A percentile compares a stretch with the other conserved stretches of the same genome.
phyloP scores from a whole-genome alignment of 2,329 filamentous ascomycete genomes.

The Dendryphion nanum region DNA sequence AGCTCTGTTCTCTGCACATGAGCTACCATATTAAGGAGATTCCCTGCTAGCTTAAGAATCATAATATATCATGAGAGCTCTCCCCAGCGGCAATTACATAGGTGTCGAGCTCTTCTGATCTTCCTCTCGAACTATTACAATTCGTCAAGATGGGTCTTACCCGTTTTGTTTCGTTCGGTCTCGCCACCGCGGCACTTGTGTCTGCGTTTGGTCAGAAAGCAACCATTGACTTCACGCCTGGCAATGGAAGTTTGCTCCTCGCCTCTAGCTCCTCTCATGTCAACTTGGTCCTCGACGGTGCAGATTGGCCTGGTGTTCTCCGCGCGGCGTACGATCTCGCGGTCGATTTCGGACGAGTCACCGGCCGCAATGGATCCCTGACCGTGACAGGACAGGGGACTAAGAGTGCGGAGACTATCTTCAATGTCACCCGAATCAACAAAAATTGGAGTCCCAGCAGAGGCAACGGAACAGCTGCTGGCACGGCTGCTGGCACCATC shows the following conservation, averaged over 20 bases:
- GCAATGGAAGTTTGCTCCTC: conserved; percentile 34
- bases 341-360: conserved; percentile 68
- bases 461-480: conserved; percentile 3
- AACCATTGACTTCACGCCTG: conserved; percentile 48
- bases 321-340: conserved; percentile 67
- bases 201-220: conserved; percentile 51
- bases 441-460: conserved; percentile 30
- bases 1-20: not conserved
- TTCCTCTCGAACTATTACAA: no score
- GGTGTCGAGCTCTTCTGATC: no score
- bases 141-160: no score
- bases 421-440: conserved; percentile 42
- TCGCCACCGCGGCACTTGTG: conserved; percentile 17
- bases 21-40: conserved; percentile 21
- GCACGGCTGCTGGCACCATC: conserved; percentile 46
- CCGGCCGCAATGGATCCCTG: conserved; percentile 60
- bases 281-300: conserved; percentile 33
- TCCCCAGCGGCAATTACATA: no score
- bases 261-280: conserved; percentile 30
- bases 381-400: conserved; percentile 53
- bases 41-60: conserved; percentile 2
- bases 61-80: no score
- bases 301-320: conserved; percentile 67
- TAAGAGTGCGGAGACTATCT: conserved; percentile 44
- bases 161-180: conserved; percentile 23